phyloP scores from a whole-genome alignment of 1,139 yeast genomes.

The Blastobotrys petasosporus region DNA sequence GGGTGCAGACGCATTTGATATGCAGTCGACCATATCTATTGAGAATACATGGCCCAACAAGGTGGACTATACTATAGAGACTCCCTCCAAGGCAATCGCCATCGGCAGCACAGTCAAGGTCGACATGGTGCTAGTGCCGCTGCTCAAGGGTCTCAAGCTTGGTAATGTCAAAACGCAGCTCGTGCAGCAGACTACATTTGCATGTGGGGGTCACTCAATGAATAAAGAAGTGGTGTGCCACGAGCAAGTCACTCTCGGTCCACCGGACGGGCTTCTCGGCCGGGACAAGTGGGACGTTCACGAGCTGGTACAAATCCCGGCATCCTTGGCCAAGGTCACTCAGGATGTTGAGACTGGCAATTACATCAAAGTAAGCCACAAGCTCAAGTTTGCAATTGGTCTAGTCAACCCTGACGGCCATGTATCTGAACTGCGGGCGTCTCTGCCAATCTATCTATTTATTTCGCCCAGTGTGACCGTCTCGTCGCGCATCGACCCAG shows the following conservation, averaged over 20 bases:
- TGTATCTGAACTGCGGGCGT: slow-evolving; percentile 68
- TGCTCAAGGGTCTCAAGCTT: slow-evolving; percentile 69
- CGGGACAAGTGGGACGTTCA: slow-evolving; percentile 76
- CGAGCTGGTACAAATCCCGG: slow-evolving; percentile 57
- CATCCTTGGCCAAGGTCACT: slow-evolving; percentile 65
- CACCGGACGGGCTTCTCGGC: slow-evolving; percentile 34
- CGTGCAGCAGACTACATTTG: slow-evolving; percentile 44
- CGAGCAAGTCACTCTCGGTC: slow-evolving; percentile 41
- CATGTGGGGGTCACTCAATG: slow-evolving; percentile 34
- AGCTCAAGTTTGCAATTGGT: slow-evolving; percentile 58
- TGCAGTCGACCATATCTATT: slow-evolving; percentile 87
- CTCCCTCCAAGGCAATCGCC: slow-evolving; percentile 85
- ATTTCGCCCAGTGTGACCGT: slow-evolving; percentile 76
- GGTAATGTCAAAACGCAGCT: slow-evolving; percentile 66
- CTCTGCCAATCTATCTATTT: slow-evolving; percentile 60
- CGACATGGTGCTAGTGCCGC: slow-evolving; percentile 66
- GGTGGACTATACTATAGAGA: slow-evolving; percentile 81
- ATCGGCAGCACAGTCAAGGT: slow-evolving; percentile 77
- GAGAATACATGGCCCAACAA: slow-evolving; percentile 96
- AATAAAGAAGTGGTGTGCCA: slow-evolving; percentile 55
- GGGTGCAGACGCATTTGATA: slow-evolving; percentile 80
- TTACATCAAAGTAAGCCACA: slow-evolving; percentile 63
- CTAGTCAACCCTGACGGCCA: slow-evolving; percentile 70
- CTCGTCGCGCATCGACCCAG: slow-evolving; percentile 39
- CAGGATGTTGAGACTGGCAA: slow-evolving; percentile 69